These are phyloP conservation scores for Neobulgaria alba DNA, from an alignment of 2,329 filamentous ascomycete genomes.

Conservation along the genomic window DNA sequence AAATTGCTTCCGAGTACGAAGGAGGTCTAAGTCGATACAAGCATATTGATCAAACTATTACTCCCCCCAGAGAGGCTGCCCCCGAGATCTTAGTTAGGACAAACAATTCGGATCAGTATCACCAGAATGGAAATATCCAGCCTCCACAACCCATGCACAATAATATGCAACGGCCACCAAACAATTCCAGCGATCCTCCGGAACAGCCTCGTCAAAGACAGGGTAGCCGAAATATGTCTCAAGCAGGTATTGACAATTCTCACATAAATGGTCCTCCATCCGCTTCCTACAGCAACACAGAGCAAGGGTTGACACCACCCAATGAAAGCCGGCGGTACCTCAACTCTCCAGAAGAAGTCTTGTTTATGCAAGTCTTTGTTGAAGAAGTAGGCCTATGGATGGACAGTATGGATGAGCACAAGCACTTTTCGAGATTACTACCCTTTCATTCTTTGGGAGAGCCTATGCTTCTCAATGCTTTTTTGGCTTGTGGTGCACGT, in stretches of 20 bases:
- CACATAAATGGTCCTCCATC: conserved; percentile 33
- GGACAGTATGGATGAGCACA: conserved; percentile 79
- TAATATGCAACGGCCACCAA: no score
- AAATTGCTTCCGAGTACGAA: conserved; percentile 83
- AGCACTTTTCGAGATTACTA: conserved; percentile 79
- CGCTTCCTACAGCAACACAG: conserved; percentile 27
- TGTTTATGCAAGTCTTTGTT: conserved; percentile 89
- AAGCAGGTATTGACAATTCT: conserved; percentile 25
- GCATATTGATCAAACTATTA: conserved; percentile 35
- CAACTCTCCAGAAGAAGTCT: conserved; percentile 65
- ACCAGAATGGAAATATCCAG: no score
- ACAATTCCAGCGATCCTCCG: no score
- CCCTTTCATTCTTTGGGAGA: conserved; percentile 75
- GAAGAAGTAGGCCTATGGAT: conserved; percentile 90
- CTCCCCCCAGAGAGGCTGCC: conserved; percentile 23
- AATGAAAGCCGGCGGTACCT: conserved; percentile 49
- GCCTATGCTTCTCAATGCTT: conserved; percentile 81
- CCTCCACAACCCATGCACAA: no score
- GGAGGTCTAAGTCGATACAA: conserved; percentile 71
- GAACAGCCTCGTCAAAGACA: no score
- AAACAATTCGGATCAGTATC: no score
- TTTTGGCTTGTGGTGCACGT: conserved; percentile 79
- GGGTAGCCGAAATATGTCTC: conserved; percentile 26
- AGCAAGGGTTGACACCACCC: conserved; percentile 30
- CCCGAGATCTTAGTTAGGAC: conserved; percentile 23